Evolutionary conservation across 2,329 filamentous ascomycete genomes (phyloP).

Genomic region (Pestalotiopsis sp.): DNA sequence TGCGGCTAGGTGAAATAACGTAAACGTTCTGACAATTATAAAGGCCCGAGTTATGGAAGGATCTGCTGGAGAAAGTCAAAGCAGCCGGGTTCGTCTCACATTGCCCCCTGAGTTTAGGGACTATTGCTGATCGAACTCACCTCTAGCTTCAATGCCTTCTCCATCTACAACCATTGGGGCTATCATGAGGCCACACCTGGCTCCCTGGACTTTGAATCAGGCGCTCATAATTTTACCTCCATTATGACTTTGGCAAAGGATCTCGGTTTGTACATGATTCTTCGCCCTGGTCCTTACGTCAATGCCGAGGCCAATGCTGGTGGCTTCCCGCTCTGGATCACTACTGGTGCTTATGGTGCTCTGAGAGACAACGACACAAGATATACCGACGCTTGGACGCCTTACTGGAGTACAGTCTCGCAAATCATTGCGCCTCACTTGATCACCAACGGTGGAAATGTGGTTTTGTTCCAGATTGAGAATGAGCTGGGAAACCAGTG

Average conservation of each 20-base stretch:
- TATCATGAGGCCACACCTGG: constrained; percentile 40
- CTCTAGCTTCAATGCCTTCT: constrained; percentile 43
- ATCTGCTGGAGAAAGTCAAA: constrained; percentile 44
- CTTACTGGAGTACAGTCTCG: constrained; percentile 54
- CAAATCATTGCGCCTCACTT: constrained; percentile 53
- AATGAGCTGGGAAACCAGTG: constrained; percentile 55
- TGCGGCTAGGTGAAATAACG: background rate
- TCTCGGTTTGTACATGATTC: constrained; percentile 56
- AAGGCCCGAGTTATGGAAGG: constrained; percentile 41
- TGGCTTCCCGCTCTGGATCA: constrained; percentile 64
- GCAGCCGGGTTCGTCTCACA: constrained; percentile 35
- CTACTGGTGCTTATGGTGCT: constrained; percentile 59
- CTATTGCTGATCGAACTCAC: background rate
- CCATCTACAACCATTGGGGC: constrained; percentile 45
- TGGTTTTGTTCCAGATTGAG: constrained; percentile 59
- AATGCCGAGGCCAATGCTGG: constrained; percentile 67
- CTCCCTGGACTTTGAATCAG: constrained; percentile 50
- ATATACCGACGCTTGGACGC: constrained; percentile 56
- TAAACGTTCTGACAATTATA: background rate
- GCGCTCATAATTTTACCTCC: constrained; percentile 53
- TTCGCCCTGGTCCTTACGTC: constrained; percentile 62
- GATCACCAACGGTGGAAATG: constrained; percentile 59
- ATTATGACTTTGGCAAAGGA: constrained; percentile 56
- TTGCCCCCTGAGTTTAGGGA: background rate
- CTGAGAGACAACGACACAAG: constrained; percentile 54